A percentile compares a stretch with the other conserved stretches of the same genome.
These are phyloP conservation scores for Penicillium concentricum DNA, from an alignment of 2,329 filamentous ascomycete species.

Conservation along the genomic window DNA sequence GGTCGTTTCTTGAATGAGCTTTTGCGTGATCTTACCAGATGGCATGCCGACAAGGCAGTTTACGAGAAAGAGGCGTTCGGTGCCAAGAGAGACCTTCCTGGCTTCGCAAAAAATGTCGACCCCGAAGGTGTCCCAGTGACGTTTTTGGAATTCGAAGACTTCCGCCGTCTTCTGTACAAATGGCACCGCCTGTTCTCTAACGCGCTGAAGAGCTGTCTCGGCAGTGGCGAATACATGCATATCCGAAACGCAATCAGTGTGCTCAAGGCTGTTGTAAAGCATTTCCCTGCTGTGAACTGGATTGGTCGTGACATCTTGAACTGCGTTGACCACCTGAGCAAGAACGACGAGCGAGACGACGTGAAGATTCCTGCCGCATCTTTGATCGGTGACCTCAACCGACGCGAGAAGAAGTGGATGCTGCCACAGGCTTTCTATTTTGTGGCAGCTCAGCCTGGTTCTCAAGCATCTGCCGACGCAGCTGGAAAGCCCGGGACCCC, in stretches of 20 bases:
- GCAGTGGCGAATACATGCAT: conserved; percentile 90
- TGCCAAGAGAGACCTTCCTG: conserved; percentile 63
- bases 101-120: conserved; percentile 75
- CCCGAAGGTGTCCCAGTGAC: conserved; percentile 67
- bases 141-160: conserved; percentile 81
- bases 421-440: conserved; percentile 49
- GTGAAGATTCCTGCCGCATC: conserved; percentile 52
- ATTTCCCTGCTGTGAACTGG: conserved; percentile 87
- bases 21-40: conserved; percentile 73
- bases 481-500: conserved; percentile 29
- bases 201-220: conserved; percentile 78
- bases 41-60: conserved; percentile 73
- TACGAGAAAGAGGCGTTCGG: conserved; percentile 85
- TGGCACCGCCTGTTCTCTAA: conserved; percentile 84
- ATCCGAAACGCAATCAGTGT: conserved; percentile 93
- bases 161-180: conserved; percentile 78
- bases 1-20: conserved; percentile 84
- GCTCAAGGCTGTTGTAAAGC: conserved; percentile 73
- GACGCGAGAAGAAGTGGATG: conserved; percentile 51
- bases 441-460: conserved; percentile 23
- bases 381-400: conserved; percentile 49
- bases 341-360: conserved; percentile 49
- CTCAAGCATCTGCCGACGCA: conserved; percentile 22
- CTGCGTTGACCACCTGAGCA: conserved; percentile 44
- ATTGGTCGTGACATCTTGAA: conserved; percentile 61